These are phyloP conservation scores for Kalanchoe fedtschenkoi DNA, from an alignment of 164 flowering plant species.

Conservation along the genomic window DNA sequence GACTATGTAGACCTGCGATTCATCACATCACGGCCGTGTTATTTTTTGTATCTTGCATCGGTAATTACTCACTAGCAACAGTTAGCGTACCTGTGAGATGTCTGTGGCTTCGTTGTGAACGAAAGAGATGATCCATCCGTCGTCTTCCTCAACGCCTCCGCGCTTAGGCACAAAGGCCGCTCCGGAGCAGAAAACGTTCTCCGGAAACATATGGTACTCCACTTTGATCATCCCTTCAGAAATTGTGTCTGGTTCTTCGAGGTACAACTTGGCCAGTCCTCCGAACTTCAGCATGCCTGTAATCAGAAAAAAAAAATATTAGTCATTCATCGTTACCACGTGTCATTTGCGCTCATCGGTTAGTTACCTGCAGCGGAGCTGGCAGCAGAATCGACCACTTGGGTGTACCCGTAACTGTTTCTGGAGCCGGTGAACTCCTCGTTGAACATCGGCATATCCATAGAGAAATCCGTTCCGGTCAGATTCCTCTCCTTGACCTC, in stretches of 20 bases:
- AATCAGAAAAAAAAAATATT: neutral
- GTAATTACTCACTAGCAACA: neutral
- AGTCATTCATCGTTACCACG: neutral
- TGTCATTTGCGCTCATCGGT: neutral
- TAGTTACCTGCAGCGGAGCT: conserved; percentile 35
- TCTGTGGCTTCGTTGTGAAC: conserved; percentile 50
- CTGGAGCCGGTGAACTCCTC: conserved; percentile 21
- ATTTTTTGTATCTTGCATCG: neutral
- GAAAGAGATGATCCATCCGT: conserved; percentile 52
- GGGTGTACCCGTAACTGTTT: conserved; percentile 42
- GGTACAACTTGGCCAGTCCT: conserved; percentile 43
- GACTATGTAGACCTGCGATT: conserved; percentile 1
- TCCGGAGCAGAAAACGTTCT: conserved; percentile 43
- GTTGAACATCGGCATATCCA: conserved; percentile 57
- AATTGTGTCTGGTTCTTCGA: conserved; percentile 15
- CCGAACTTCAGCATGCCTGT: conserved; percentile 48
- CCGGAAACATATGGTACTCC: conserved; percentile 40
- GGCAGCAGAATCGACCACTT: conserved; percentile 28
- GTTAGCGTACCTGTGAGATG: conserved; percentile 33
- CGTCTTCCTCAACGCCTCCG: conserved; percentile 40
- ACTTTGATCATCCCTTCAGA: conserved; percentile 26
- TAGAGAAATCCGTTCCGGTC: conserved; percentile 23
- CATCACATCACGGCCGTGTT: neutral
- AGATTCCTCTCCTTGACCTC: conserved; percentile 36
- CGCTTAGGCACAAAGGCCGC: conserved; percentile 39